These are phyloP conservation scores for Canariomyces notabilis DNA, from an alignment of 2,329 filamentous ascomycete species.

Conservation along the genomic window DNA sequence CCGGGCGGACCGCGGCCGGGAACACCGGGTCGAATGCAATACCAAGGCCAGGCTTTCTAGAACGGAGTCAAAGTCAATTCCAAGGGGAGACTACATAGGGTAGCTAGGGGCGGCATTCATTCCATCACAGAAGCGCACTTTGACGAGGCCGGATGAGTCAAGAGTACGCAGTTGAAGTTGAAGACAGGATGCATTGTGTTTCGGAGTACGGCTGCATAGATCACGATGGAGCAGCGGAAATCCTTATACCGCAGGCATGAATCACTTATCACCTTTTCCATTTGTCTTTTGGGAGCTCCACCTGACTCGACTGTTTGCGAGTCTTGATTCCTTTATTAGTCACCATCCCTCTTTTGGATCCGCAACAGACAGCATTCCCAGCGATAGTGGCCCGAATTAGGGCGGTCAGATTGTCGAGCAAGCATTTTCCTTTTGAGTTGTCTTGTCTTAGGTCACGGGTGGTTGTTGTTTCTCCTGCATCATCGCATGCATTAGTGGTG, in stretches of 20 bases:
- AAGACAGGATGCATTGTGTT: not conserved
- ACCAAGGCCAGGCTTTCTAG: slow-evolving; percentile 33
- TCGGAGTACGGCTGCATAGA: slow-evolving; percentile 1
- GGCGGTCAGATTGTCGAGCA: not conserved
- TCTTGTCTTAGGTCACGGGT: not conserved
- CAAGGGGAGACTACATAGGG: not conserved
- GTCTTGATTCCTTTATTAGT: slow-evolving; percentile 4
- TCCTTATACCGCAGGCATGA: not conserved
- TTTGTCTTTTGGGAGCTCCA: not conserved
- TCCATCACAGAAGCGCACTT: not conserved
- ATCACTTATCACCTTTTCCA: slow-evolving; percentile 1
- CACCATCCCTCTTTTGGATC: not conserved
- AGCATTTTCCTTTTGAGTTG: not conserved
- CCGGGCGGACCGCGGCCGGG: slow-evolving; percentile 20
- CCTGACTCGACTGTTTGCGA: not conserved
- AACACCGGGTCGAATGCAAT: slow-evolving; percentile 25
- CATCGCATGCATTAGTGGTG: slow-evolving; percentile 6
- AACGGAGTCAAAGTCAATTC: slow-evolving; percentile 17
- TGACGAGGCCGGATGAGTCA: not conserved
- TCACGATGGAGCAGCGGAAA: not conserved
- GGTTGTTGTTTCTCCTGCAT: not conserved
- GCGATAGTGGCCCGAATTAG: not conserved
- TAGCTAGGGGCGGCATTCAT: not conserved
- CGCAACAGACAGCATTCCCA: not conserved
- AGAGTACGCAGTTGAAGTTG: not conserved